Evolutionary conservation across 176 grass and related monocot species (phyloP).

Genomic region (Chloris gayana): DNA sequence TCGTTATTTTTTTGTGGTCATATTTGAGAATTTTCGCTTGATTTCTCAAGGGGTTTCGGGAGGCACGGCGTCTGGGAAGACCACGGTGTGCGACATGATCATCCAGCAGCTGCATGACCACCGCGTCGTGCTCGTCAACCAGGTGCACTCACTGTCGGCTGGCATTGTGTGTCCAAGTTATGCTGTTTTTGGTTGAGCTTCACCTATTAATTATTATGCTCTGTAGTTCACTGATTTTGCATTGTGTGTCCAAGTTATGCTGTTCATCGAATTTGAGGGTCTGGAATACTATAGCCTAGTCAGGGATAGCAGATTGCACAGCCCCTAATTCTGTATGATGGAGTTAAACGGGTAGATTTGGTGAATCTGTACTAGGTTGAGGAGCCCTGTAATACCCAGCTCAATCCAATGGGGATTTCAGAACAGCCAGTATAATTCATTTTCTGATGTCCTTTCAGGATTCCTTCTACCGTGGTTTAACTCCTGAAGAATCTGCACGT

Average conservation of each 20-base stretch:
- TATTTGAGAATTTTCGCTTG: neutral
- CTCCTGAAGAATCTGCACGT: conserved; percentile 76
- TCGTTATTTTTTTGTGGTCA: neutral
- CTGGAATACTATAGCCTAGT: neutral
- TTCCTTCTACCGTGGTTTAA: conserved; percentile 97
- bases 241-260: neutral
- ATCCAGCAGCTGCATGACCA: conserved; percentile 99
- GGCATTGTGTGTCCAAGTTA: neutral
- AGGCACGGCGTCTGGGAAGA: conserved; percentile 97
- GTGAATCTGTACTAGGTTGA: too few species aligned
- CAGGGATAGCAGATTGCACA: neutral
- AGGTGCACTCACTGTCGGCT: conserved; percentile 36
- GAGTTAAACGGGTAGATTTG: too few species aligned
- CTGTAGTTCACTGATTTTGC: neutral
- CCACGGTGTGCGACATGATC: conserved; percentile 99
- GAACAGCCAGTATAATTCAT: neutral
- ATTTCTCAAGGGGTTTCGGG: conserved; percentile 71
- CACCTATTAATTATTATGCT: too few species aligned
- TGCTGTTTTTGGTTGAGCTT: neutral
- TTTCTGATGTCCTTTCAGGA: conserved; percentile 51
- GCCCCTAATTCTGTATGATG: too few species aligned
- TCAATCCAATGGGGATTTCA: neutral
- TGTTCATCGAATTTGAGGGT: neutral
- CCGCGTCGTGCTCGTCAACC: conserved; percentile 91
- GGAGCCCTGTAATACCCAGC: neutral